A percentile compares a stretch with the other conserved stretches of the same genome.
These are phyloP conservation scores for Rhazya stricta DNA, from an alignment of 257 asterid genomes.

Conservation along the genomic window DNA sequence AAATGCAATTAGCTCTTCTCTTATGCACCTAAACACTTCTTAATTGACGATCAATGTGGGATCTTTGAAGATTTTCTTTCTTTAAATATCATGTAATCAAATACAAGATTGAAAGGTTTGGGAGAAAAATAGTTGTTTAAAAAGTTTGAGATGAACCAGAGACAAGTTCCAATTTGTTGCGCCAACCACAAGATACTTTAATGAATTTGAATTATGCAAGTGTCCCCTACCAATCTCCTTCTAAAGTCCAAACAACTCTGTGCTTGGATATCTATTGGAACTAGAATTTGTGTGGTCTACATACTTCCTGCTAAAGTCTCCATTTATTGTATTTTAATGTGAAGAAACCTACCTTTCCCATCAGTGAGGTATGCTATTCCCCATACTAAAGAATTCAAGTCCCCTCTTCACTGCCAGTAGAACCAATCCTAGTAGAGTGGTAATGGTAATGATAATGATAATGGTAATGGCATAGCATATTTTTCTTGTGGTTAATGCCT, in stretches of 20 bases:
- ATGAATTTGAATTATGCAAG: not conserved
- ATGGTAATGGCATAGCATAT: not conserved
- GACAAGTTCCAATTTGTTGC: not conserved
- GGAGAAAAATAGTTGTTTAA: too few species aligned
- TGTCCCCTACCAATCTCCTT: not conserved
- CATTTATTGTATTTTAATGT: slow-evolving; percentile 10
- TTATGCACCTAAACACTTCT: too few species aligned
- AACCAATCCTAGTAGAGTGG: not conserved
- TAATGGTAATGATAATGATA: not conserved
- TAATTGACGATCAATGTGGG: not conserved
- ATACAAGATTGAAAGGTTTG: too few species aligned
- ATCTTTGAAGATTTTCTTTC: too few species aligned
- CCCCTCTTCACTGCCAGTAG: not conserved
- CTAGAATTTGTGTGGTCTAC: not conserved
- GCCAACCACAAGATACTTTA: not conserved
- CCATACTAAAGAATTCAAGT: not conserved
- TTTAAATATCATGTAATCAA: too few species aligned
- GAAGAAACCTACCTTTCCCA: not conserved
- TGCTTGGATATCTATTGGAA: not conserved
- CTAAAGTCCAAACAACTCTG: not conserved
- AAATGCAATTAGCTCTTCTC: too few species aligned
- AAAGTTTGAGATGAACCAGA: too few species aligned
- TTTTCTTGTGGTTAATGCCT: not conserved
- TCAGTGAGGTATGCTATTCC: not conserved
- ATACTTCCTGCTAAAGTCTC: not conserved